These are phyloP conservation scores for Gossypium thurberi DNA, from an alignment of 345 rosid genomes.

Conservation along the genomic window DNA sequence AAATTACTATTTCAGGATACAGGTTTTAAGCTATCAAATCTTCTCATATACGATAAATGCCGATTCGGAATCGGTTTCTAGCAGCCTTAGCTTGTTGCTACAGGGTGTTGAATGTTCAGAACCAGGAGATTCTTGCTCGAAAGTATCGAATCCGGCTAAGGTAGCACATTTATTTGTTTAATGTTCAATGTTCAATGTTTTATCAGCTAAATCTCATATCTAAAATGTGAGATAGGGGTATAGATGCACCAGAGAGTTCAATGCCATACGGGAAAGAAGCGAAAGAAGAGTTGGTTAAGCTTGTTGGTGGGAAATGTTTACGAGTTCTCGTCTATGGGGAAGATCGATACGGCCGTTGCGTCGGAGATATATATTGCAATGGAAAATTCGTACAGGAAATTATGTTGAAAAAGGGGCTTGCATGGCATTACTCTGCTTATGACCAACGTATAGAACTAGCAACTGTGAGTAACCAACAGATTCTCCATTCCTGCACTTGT, in stretches of 20 bases:
- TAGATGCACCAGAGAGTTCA: constrained; percentile 46
- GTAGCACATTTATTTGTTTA: constrained; percentile 13
- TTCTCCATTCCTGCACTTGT: not conserved
- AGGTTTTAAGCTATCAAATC: constrained; percentile 26
- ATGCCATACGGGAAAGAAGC: constrained; percentile 50
- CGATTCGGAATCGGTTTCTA: not conserved
- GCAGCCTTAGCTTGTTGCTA: not conserved
- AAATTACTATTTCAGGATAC: constrained; percentile 53
- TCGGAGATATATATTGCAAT: constrained; percentile 74
- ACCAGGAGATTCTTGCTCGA: constrained; percentile 61
- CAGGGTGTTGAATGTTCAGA: constrained; percentile 39
- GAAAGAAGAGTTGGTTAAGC: constrained; percentile 30
- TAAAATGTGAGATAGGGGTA: constrained; percentile 31
- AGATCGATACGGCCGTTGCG: constrained; percentile 52
- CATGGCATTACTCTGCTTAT: constrained; percentile 78
- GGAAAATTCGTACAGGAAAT: constrained; percentile 65
- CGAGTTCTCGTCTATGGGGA: constrained; percentile 26
- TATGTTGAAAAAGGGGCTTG: constrained; percentile 76
- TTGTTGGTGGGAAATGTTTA: constrained; percentile 21
- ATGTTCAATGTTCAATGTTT: not conserved
- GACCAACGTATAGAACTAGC: constrained; percentile 56
- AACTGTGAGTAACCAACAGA: constrained; percentile 25
- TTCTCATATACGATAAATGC: not conserved
- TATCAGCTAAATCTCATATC: not conserved
- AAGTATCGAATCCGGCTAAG: constrained; percentile 70